phyloP scores from a whole-genome alignment of 768 basidiomycete species.

The Boletus subparvulus region DNA sequence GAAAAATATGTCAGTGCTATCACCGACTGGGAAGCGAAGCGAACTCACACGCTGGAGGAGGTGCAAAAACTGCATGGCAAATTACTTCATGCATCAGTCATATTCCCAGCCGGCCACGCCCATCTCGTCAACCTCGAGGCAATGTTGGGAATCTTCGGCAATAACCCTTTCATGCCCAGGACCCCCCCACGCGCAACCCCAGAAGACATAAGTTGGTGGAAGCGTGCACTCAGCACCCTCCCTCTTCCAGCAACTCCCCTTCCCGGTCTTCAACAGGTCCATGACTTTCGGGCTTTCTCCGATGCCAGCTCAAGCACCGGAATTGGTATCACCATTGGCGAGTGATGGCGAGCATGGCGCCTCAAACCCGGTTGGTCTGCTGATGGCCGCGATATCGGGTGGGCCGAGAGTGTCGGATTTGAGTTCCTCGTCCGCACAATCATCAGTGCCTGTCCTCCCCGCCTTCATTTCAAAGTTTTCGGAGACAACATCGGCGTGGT shows the following conservation, averaged over 20 bases:
- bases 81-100: constrained; percentile 24
- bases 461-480: not conserved
- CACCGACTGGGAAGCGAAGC: accelerated
- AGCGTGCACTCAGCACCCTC: accelerated
- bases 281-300: constrained; percentile 27
- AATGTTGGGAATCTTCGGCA: constrained; percentile 31
- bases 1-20: not conserved
- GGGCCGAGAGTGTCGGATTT: constrained; percentile 30
- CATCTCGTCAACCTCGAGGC: constrained; percentile 21
- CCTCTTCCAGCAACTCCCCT: not conserved
- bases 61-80: constrained; percentile 1
- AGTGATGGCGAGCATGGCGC: constrained; percentile 34
- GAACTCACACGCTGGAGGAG: not conserved
- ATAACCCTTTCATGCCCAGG: constrained; percentile 31
- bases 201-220: not conserved
- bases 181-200: not conserved
- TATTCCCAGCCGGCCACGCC: constrained; percentile 31
- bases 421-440: not conserved
- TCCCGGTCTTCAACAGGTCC: not conserved
- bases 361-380: constrained; percentile 30
- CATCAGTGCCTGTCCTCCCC: not conserved
- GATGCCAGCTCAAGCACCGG: constrained; percentile 41
- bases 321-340: too few relatives aligned
- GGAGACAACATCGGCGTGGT: constrained; percentile 16
- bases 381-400: constrained; percentile 41